A percentile compares a stretch with the other conserved stretches of the same genome.
Evolutionary conservation across 768 basidiomycete genomes (phyloP).

Genomic region (Sporobolomyces phaffii): DNA sequence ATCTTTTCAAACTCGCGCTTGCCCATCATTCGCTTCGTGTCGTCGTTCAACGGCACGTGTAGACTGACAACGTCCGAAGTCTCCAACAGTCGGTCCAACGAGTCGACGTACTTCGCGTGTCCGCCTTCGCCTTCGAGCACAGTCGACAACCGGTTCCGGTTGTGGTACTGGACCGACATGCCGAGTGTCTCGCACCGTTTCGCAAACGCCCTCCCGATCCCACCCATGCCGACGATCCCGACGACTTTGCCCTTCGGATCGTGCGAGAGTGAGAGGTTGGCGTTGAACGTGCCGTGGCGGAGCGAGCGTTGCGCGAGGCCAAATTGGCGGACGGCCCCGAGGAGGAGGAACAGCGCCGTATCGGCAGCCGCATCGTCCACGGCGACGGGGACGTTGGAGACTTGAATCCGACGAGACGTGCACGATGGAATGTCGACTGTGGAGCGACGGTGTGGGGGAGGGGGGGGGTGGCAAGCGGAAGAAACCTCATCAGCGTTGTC

Average conservation of each 20-base stretch:
- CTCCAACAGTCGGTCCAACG: constrained; percentile 58
- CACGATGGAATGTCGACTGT: constrained; percentile 27
- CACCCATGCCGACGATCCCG: constrained; percentile 50
- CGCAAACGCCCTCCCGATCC: constrained; percentile 55
- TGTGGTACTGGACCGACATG: constrained; percentile 77
- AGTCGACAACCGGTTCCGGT: constrained; percentile 55
- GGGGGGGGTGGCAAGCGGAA: too few relatives aligned
- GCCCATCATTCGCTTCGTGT: constrained; percentile 49
- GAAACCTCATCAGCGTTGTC: too few relatives aligned
- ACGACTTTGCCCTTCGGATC: constrained; percentile 46
- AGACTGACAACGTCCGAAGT: constrained; percentile 77
- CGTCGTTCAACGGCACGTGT: constrained; percentile 69
- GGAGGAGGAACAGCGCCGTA: constrained; percentile 74
- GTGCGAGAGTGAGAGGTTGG: constrained; percentile 40
- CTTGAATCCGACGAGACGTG: constrained; percentile 13
- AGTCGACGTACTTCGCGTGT: constrained; percentile 61
- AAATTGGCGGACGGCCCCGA: constrained; percentile 71
- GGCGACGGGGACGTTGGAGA: constrained; percentile 70
- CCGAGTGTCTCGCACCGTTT: constrained; percentile 61
- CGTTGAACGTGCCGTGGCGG: constrained; percentile 44
- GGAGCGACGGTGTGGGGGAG: not conserved
- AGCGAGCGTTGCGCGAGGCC: constrained; percentile 57
- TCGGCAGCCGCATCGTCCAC: constrained; percentile 89
- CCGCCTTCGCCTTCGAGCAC: constrained; percentile 58
- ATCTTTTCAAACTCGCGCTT: constrained; percentile 35